Evolutionary conservation across 306 rosid species (phyloP).

Genomic region (Gleditsia sinensis): DNA sequence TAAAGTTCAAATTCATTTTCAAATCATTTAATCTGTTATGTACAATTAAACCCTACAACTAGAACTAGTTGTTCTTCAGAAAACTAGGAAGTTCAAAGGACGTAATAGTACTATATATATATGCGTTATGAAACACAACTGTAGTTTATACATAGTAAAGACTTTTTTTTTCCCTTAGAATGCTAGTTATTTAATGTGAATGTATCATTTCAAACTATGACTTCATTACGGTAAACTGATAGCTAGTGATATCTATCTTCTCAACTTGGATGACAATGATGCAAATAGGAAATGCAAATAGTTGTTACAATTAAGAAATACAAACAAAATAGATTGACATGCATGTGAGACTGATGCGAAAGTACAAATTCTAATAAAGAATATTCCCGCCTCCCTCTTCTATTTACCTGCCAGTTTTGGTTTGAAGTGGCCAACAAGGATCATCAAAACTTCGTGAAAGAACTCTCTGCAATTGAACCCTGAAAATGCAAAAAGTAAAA

Average conservation of each 20-base stretch:
- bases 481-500: constrained; percentile 21
- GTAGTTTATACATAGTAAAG: neutral
- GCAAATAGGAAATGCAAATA: too few relatives aligned
- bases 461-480: constrained; percentile 71
- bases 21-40: too few relatives aligned
- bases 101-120: neutral
- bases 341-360: neutral
- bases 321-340: too few relatives aligned
- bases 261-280: neutral
- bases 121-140: neutral
- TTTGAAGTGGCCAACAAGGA: constrained; percentile 71
- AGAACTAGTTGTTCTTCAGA: neutral
- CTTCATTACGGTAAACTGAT: neutral
- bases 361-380: neutral
- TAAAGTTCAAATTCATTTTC: neutral
- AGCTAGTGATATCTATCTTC: neutral
- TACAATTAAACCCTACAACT: neutral
- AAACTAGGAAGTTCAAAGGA: neutral
- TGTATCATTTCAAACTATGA: neutral
- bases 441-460: constrained; percentile 77
- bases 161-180: neutral
- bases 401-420: constrained; percentile 74
- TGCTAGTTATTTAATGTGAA: neutral
- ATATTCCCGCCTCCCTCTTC: neutral
- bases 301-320: too few relatives aligned